phyloP scores from a whole-genome alignment of 208 protist species.

The Leishmania lainsoni region DNA sequence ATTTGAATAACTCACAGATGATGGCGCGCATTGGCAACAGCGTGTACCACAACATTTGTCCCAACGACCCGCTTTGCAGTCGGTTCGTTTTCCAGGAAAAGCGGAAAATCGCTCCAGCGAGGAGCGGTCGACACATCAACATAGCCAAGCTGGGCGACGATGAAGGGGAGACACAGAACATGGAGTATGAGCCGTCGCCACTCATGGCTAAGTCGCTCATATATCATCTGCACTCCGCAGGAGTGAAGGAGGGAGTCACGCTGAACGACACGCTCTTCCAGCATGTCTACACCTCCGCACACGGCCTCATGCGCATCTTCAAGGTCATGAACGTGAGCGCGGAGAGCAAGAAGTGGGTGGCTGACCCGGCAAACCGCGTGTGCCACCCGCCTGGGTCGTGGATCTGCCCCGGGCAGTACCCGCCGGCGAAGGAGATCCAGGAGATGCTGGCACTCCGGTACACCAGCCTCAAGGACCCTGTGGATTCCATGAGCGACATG shows the following conservation, averaged over 20 bases:
- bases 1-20: slow-evolving; percentile 63
- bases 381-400: slow-evolving; percentile 21
- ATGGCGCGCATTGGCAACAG: slow-evolving; percentile 78
- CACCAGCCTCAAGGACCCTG: background rate
- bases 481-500: background rate
- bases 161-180: background rate
- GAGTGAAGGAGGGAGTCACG: too few species aligned
- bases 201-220: slow-evolving; percentile 60
- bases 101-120: too few species aligned
- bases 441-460: slow-evolving; percentile 55
- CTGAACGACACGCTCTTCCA: too few species aligned
- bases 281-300: background rate
- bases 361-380: too few species aligned
- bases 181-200: slow-evolving; percentile 39
- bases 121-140: too few species aligned
- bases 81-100: slow-evolving; percentile 43
- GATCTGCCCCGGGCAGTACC: slow-evolving; percentile 78
- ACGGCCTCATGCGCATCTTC: too few species aligned
- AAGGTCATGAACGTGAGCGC: too few species aligned
- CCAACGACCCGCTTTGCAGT: slow-evolving; percentile 61
- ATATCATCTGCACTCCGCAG: too few species aligned
- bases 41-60: slow-evolving; percentile 77
- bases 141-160: too few species aligned
- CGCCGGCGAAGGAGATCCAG: slow-evolving; percentile 69
- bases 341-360: too few species aligned